phyloP scores from a whole-genome alignment of 495 filamentous ascomycete species.

The Xylaria bambusicola region DNA sequence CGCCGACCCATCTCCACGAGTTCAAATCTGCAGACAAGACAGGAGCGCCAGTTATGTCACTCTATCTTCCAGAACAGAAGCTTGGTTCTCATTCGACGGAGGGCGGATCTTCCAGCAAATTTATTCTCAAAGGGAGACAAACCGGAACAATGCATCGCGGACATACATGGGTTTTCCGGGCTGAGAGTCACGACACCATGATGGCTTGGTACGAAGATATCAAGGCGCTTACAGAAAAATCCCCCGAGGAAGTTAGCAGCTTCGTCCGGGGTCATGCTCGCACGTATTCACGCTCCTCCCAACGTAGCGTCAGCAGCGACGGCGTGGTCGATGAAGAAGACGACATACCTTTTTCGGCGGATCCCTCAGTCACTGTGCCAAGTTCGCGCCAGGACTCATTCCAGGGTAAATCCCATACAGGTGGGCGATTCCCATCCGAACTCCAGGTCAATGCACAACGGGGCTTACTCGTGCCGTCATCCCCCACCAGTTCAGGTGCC shows the following conservation, averaged over 20 bases:
- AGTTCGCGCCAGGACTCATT: slow-evolving; percentile 47
- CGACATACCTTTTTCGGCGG: slow-evolving; percentile 76
- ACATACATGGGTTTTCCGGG: slow-evolving; percentile 96
- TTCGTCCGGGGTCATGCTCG: slow-evolving; percentile 80
- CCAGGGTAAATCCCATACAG: slow-evolving; percentile 69
- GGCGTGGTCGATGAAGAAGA: slow-evolving; percentile 80
- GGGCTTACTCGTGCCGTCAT: slow-evolving; percentile 73
- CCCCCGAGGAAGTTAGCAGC: slow-evolving; percentile 83
- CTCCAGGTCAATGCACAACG: slow-evolving; percentile 70
- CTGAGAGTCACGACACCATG: slow-evolving; percentile 95
- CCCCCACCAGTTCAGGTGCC: slow-evolving; percentile 76
- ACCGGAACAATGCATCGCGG: slow-evolving; percentile 91
- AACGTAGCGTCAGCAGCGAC: slow-evolving; percentile 67
- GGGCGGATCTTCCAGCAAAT: slow-evolving; percentile 91
- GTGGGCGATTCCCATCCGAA: slow-evolving; percentile 89
- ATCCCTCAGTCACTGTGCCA: slow-evolving; percentile 49
- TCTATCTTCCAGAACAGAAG: slow-evolving; percentile 92
- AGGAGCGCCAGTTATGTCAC: slow-evolving; percentile 83
- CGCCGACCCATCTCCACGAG: slow-evolving; percentile 94
- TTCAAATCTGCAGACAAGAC: slow-evolving; percentile 84
- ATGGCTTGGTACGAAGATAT: slow-evolving; percentile 96
- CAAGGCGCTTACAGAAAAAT: slow-evolving; percentile 79
- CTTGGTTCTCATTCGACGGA: slow-evolving; percentile 87
- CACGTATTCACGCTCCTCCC: slow-evolving; percentile 69
- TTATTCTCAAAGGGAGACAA: slow-evolving; percentile 94